phyloP scores from a whole-genome alignment of 73 alveolate genomes.

The Paramecium bursaria region DNA sequence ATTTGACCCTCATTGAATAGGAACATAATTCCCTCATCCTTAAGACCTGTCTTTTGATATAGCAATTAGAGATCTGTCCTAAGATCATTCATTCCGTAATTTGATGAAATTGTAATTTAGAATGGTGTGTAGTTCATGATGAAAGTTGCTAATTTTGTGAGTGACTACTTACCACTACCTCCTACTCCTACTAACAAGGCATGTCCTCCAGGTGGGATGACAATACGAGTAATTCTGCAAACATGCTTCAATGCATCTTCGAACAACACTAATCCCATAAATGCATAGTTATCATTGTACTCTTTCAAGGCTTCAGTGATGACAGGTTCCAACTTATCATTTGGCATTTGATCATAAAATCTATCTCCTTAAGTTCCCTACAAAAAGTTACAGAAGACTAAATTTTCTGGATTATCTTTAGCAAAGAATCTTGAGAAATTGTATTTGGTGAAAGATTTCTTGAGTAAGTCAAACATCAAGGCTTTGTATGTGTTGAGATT shows the following conservation, averaged over 20 bases:
- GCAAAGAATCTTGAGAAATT: constrained; percentile 84
- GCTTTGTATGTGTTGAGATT: constrained; percentile 91
- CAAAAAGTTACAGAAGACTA: constrained; percentile 98
- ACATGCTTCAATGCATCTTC: constrained; percentile 99
- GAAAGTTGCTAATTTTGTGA: constrained; percentile 96
- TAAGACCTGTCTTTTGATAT: constrained; percentile 95
- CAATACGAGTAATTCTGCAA: constrained; percentile 98
- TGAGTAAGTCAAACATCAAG: constrained; percentile 83
- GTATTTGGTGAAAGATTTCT: constrained; percentile 87
- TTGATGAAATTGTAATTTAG: constrained; percentile 93
- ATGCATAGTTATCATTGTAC: constrained; percentile 98
- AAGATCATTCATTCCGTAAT: constrained; percentile 96
- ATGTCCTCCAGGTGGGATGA: constrained; percentile 99
- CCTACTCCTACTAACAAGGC: constrained; percentile 99
- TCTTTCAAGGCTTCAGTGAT: constrained; percentile 95
- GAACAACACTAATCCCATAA: constrained; percentile 99
- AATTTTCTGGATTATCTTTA: constrained; percentile 97
- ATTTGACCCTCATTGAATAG: constrained; percentile 99
- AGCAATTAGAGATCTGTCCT: constrained; percentile 97
- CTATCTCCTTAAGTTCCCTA: constrained; percentile 93
- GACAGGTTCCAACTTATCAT: constrained; percentile 64
- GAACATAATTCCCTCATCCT: constrained; percentile 99
- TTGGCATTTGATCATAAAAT: constrained; percentile 67
- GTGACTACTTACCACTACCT: constrained; percentile 99
- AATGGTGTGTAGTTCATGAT: constrained; percentile 70